These are phyloP conservation scores for Solanum hybrid DNA, from an alignment of 305 asterid species.

Conservation along the genomic window DNA sequence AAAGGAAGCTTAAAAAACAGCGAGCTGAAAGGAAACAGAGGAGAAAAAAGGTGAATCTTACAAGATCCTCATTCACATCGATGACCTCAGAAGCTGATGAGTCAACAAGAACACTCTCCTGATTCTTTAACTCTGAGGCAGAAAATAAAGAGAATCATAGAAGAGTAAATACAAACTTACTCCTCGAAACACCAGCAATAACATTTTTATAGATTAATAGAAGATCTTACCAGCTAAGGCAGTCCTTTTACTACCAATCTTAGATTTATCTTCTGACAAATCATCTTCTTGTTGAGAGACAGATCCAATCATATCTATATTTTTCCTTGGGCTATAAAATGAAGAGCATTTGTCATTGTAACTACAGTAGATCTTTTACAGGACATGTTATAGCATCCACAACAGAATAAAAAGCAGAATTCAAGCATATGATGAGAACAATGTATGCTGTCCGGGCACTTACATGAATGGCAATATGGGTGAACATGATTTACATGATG, in stretches of 20 bases:
- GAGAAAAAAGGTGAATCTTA: slow-evolving; percentile 24
- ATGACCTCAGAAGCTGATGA: slow-evolving; percentile 30
- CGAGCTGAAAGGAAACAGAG: not conserved
- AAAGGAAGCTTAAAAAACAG: not conserved
- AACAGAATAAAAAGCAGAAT: not conserved
- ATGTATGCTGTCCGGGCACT: not conserved
- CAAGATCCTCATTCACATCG: slow-evolving; percentile 19
- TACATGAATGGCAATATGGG: not conserved
- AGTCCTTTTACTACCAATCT: slow-evolving; percentile 22
- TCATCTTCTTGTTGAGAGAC: slow-evolving; percentile 21
- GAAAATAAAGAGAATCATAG: slow-evolving; percentile 7
- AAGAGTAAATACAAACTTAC: not conserved
- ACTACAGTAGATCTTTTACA: slow-evolving; percentile 22
- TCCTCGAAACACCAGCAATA: not conserved
- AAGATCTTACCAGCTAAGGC: slow-evolving; percentile 37
- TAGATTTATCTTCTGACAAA: slow-evolving; percentile 20
- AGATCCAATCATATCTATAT: slow-evolving; percentile 10
- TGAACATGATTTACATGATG: not conserved
- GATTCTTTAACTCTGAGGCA: slow-evolving; percentile 38
- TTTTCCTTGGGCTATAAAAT: slow-evolving; percentile 24
- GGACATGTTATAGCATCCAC: slow-evolving; percentile 3
- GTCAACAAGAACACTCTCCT: slow-evolving; percentile 19
- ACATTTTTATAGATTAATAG: not conserved
- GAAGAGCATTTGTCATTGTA: slow-evolving; percentile 23
- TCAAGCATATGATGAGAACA: slow-evolving; percentile 2